phyloP scores from a whole-genome alignment of 352 stramenopile genomes.

The Blastocystis hominis region DNA sequence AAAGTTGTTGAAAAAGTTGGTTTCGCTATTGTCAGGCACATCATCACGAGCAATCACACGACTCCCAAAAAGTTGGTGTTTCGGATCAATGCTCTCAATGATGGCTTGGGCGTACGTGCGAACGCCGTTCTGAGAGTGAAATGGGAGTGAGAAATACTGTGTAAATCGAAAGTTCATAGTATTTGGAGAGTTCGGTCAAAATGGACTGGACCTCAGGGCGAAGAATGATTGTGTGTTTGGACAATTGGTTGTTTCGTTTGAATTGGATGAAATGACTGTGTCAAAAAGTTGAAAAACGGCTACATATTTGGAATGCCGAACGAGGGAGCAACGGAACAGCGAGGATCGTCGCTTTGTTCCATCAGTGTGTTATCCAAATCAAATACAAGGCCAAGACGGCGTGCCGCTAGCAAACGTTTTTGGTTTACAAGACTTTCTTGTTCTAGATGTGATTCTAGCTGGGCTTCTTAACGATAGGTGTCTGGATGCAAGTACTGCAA shows the following conservation, averaged over 20 bases:
- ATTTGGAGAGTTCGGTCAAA: slow-evolving; percentile 17
- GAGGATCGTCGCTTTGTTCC: slow-evolving; percentile 32
- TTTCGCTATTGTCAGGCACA: slow-evolving; percentile 3
- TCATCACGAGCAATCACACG: slow-evolving; percentile 44
- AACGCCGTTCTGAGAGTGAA: slow-evolving; percentile 18
- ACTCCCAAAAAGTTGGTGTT: slow-evolving; percentile 2
- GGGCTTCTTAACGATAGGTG: neutral
- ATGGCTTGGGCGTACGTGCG: slow-evolving; percentile 29
- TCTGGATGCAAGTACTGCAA: slow-evolving; percentile 43
- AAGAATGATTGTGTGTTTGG: neutral
- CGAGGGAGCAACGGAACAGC: neutral
- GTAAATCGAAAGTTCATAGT: slow-evolving; percentile 42
- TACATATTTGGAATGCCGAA: slow-evolving; percentile 43
- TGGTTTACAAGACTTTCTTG: neutral
- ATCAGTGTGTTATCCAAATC: slow-evolving; percentile 49
- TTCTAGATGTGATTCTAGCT: neutral
- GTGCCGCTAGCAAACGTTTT: neutral
- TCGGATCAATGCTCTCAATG: neutral
- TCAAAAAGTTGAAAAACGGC: neutral
- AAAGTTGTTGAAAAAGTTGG: neutral
- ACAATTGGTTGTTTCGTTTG: neutral
- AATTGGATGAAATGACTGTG: slow-evolving; percentile 6
- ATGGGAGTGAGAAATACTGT: neutral
- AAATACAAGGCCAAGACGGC: slow-evolving; percentile 13
- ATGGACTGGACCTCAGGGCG: neutral